Base-by-base conservation (phyloP, 805 yeast species). In the Lipomyces anomalus region DNA sequence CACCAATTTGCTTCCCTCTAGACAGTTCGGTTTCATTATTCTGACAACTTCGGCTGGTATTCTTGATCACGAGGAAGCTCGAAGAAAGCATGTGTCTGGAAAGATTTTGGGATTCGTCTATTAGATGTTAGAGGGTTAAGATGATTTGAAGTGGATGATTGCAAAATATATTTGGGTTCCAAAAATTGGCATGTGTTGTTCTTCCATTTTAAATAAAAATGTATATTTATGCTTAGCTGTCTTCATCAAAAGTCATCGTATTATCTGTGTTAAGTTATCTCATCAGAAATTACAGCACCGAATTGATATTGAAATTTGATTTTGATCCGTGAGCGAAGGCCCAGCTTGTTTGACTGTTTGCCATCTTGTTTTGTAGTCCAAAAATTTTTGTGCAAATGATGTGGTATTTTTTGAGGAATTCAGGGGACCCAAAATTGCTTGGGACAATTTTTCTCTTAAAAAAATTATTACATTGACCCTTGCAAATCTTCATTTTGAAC, bases 41-140 rank as follows among this genome's bases (percentile, higher is more conserved):
- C 81, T 89, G 72, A 90, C 97, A 76, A 89, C 97, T 65, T 90
- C 97, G 66, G 96, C 97, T 66, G 97, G 97, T 78, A 89, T 89
- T 67, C 88, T 89, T 95, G 97, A 90, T 82, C 97, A 89, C 80
- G 97, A 90, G 80, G 97, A 89, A 79, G 97, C 97, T 68, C 86
- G 95, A 83, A 84, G 97, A 82, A 90, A 89, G 85, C 97, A 89
- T 79, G 97, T 89, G 65, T 87, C 96, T 64, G 97, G 97, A 75
- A 89, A 89, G 82, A 84, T 89, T 75, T 84, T 89, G 70, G 97
- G 97, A 71, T 89, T 86, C 79, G 96, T 89, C 61, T 89, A 89
- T 84, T 89, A 84, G 22, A 24, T 23, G 33, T 38, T 18, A 7
- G 22, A n/a, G 11, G 20, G 22, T 28, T 11, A 28, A 11, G n/a